These are phyloP conservation scores for Arthrinium phaeospermum DNA, from an alignment of 2,329 filamentous ascomycete genomes.

Conservation along the genomic window DNA sequence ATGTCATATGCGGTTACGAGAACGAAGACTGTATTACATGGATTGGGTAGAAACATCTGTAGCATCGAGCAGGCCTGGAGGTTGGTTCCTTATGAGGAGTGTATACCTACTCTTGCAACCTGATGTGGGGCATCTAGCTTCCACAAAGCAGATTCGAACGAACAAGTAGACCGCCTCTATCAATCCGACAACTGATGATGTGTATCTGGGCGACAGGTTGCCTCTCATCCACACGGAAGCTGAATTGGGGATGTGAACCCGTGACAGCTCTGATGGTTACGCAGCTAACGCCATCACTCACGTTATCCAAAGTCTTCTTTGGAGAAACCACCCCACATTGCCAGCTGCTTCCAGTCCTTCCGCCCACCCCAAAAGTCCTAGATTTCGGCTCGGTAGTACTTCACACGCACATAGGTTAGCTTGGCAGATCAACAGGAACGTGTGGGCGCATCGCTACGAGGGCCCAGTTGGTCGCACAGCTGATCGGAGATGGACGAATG, in stretches of 20 bases:
- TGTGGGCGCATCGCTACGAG: not conserved
- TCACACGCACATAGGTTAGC: conserved; percentile 5
- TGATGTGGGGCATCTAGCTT: conserved; percentile 10
- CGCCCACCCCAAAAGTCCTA: not conserved
- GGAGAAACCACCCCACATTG: conserved; percentile 6
- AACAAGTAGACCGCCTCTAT: not conserved
- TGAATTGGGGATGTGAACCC: not conserved
- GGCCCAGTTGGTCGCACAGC: not conserved
- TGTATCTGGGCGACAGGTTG: not conserved
- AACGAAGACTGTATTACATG: not conserved
- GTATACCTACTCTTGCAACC: conserved; percentile 10
- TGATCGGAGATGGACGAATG: not conserved
- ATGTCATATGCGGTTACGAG: not conserved
- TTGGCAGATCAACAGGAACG: conserved; percentile 7
- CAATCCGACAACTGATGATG: not conserved
- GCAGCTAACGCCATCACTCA: conserved; percentile 12
- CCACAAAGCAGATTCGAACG: not conserved
- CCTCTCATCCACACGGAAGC: not conserved
- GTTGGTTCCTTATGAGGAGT: not conserved
- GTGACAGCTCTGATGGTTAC: not conserved
- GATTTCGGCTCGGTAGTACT: not conserved
- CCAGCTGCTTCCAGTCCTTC: conserved; percentile 5
- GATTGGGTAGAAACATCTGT: not conserved
- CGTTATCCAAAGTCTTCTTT: conserved; percentile 1
- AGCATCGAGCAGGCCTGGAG: not conserved